phyloP scores from a whole-genome alignment of 2,329 filamentous ascomycete genomes.

The Colletotrichum sp. region DNA sequence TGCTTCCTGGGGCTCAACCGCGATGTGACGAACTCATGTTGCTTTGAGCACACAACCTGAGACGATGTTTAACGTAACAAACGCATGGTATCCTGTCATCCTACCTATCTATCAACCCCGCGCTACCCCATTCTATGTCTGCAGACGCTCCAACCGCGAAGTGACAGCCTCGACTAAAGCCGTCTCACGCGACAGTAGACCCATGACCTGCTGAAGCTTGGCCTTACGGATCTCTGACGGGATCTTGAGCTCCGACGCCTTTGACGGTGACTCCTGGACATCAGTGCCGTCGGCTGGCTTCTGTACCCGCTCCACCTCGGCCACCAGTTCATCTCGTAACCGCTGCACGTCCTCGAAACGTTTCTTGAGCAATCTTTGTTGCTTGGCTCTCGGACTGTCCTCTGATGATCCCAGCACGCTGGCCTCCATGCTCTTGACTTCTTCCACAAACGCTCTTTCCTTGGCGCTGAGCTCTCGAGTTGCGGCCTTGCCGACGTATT shows the following conservation, averaged over 20 bases:
- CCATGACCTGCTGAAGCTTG: slow-evolving; percentile 68
- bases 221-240: slow-evolving; percentile 65
- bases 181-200: slow-evolving; percentile 68
- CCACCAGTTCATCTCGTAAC: slow-evolving; percentile 56
- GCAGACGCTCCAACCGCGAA: slow-evolving; percentile 64
- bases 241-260: slow-evolving; percentile 52
- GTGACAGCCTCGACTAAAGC: slow-evolving; percentile 72
- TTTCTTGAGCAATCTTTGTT: slow-evolving; percentile 53
- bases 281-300: slow-evolving; percentile 25
- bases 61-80: not conserved
- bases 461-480: slow-evolving; percentile 48
- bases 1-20: not conserved
- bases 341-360: slow-evolving; percentile 62
- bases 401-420: slow-evolving; percentile 41
- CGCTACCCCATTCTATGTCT: slow-evolving; percentile 22
- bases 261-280: slow-evolving; percentile 31
- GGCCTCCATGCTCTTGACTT: slow-evolving; percentile 59
- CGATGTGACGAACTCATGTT: not conserved
- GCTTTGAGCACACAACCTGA: not conserved
- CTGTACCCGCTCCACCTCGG: slow-evolving; percentile 54
- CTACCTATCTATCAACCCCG: not conserved
- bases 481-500: slow-evolving; percentile 45
- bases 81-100: slow-evolving; percentile 1
- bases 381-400: not conserved
- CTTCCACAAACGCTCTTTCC: slow-evolving; percentile 50